Evolutionary conservation across 148 eudicot genomes (phyloP), one percentile per base, ranked within the genome.

Genomic region (Arbutus unedo): DNA sequence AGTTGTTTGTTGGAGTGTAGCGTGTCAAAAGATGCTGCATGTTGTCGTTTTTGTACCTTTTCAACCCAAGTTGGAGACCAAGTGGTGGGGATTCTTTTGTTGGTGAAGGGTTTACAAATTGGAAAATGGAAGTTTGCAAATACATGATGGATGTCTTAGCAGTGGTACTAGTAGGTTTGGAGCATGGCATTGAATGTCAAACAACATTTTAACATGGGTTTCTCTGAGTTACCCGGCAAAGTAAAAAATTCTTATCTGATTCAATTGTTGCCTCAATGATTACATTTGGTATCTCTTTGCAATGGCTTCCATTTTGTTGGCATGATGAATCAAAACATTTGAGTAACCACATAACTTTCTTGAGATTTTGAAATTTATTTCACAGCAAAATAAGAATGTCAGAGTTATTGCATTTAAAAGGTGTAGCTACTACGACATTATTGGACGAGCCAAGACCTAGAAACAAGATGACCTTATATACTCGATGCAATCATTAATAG

Each of bases 41-140:
- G 9, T 31, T 67, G 44, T 31, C 23, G 41, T 67, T 67, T 66
- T 3, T 5, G 44, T 67, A 67, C 7, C 44, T 67, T 66, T 67
- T 67, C 72, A 67, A 67, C 72, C 72, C 44, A 31, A 67, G 72
- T 10, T 67, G 44, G 44, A 67, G 72, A 67, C 72, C 72, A 11
- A 67, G 18, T 31, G 72, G 72, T 31, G 7, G 72, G 10, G 44
- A 67, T 67, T 67, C 44, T 67, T 67, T 67, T 67, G 70, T 56
- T 14, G 3, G 54, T 51, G 54, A 51, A 51, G 11, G 31, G 31
- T n/a, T 19, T 60, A 60, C 67, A 60, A 21, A 21, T n/a, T 60
- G 67, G 23, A 60, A 60, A 9, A 59, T 1, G 8, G 10, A 59
- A 59, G 64, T 21, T 59, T 59, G 54, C 23, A 19, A 59, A 59